Evolutionary conservation across 2,329 filamentous ascomycete genomes (phyloP), one percentile per base, ranked within the genome.

Genomic region (Herpotrichia juniperi): DNA sequence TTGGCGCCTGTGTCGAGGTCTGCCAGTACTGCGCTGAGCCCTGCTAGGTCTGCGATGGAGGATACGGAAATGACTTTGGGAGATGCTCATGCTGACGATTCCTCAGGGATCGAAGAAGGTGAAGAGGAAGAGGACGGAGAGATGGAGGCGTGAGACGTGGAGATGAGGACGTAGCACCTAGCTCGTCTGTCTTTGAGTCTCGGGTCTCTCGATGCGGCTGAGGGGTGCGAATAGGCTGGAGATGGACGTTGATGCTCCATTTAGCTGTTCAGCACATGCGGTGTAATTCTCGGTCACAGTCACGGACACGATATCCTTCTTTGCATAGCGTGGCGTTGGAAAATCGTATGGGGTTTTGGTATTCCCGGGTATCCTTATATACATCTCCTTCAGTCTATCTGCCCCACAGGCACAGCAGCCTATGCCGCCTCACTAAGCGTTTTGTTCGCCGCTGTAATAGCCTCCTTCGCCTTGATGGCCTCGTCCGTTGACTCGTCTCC

Each of bases 381-480:
- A 37, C 12, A 40, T 40, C 6, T 25, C 14, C 10, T 14, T 24
- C 14, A 14, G 25, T 24, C 11, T 11, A 8, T 40, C 53, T 22
- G 52, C 25, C 47, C 50, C 47, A 49, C 49, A 52, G 49, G 53
- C 52, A 55, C 34, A 42, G 17, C 8, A 44, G 24, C 43, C 47
- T 58, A 67, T 28, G 59, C 59, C 24, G 55, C 66, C 58, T 78
- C 71, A 28, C 62, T 58, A 46, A 78, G 59, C 35, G 65, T 70
- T 47, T 65, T 67, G 62, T 74, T 73, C 10, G 73, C 78, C 45
- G 72, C 71, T 62, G 67, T 67, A 42, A 76, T 60, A 4, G 75
- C 74, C 21, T 76, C 73, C 50, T 77, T 73, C 21, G 76, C 76
- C 53, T 80, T 80, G 39, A 73, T 75, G 58, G 79, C 64, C 49